Evolutionary conservation across 331 rosid genomes (phyloP), one percentile per base, ranked within the genome.

Genomic region (Pyracantha coccinea): DNA sequence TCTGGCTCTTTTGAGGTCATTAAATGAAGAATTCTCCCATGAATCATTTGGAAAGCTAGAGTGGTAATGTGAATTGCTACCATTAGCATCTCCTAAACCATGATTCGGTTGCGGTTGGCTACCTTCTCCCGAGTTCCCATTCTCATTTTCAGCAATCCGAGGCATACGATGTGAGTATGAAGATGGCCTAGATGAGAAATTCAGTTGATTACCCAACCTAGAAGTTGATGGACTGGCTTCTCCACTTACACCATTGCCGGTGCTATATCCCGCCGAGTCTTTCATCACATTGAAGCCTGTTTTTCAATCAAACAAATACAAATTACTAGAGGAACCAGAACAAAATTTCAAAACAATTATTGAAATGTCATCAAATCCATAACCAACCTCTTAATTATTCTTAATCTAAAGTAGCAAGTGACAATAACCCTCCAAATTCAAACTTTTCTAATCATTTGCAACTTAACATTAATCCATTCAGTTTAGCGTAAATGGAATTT

Each of bases 131-230:
- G 75, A 28, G 60, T 27, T 75, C 74, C 80, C 86, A 63, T 67
- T 79, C 83, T 80, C 85, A 63, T 71, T 80, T 77, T 91, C 97
- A 50, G 86, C 81, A 35, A 93, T 91, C 73, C 62, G 84, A 44
- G 90, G 91, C 93, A 93, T 72, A 44, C 74, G 63, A 61, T 64
- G 82, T 16, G 88, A 55, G 82, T 78, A 74, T 13, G 82, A 78
- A 50, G 92, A 75, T 44, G 85, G 75, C 58, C 72, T 81, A 53
- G 87, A 73, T 73, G 91, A 75, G 84, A 89, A 79, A 77, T 68
- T 78, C 68, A 84, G 57, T 28, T 82, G 83, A 28, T 61, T 78
- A 75, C 75, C 69, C 50, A 82, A 24, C 16, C 83, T 84, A 66
- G 82, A 76, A 28, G 71, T 21, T 47, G 89, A 74, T 77, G 91